phyloP scores from a whole-genome alignment of 1,139 yeast genomes.

The Hyphopichia wangnamkhiaoensis region DNA sequence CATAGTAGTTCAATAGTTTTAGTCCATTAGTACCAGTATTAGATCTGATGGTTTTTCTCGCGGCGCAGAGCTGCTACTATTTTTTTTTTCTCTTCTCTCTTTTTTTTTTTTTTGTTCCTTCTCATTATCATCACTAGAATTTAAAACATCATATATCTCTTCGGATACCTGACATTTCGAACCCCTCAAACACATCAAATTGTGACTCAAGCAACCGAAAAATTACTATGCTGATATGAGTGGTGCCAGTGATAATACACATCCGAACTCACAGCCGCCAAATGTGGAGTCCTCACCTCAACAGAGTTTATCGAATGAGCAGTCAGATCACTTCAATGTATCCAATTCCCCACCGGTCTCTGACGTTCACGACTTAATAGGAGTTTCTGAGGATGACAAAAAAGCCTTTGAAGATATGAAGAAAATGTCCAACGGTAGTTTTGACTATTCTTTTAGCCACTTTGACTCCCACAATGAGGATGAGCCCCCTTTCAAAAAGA shows the following conservation, averaged over 20 bases:
- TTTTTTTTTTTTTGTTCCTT: background rate
- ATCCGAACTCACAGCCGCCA: background rate
- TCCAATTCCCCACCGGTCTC: background rate
- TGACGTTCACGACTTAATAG: background rate
- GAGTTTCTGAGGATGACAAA: background rate
- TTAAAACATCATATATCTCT: no score
- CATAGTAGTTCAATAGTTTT: no score
- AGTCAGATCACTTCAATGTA: background rate
- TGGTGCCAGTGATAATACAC: background rate
- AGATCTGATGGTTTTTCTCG: background rate
- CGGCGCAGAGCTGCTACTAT: background rate
- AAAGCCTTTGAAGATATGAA: background rate
- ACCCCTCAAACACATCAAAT: no score
- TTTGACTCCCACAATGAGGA: background rate
- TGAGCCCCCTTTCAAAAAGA: conserved; percentile 8
- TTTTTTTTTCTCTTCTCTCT: background rate
- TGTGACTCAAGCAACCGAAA: no score
- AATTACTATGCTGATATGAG: conserved; percentile 1
- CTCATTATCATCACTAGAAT: background rate
- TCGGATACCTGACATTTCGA: no score
- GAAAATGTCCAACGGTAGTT: background rate
- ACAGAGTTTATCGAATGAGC: no score
- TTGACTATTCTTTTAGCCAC: background rate
- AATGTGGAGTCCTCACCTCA: no score
- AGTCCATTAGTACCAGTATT: no score